phyloP scores from a whole-genome alignment of 331 rosid species.

The Malus hybrid region DNA sequence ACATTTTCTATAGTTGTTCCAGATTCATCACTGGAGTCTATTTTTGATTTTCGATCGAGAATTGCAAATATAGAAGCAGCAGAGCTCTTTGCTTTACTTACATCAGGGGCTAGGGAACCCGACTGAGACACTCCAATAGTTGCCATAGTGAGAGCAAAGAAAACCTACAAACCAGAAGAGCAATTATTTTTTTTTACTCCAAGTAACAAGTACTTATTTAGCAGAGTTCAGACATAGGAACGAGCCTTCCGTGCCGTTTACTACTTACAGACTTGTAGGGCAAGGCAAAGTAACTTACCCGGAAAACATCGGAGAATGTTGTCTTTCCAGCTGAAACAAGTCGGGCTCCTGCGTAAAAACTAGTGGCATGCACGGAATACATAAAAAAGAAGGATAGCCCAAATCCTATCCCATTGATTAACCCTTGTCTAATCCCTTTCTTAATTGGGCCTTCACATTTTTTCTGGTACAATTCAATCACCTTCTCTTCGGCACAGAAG shows the following conservation, averaged over 20 bases:
- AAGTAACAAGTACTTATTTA: too few relatives aligned
- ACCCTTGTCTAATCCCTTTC: conserved; percentile 36
- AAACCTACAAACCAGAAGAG: conserved; percentile 23
- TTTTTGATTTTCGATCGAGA: conserved; percentile 57
- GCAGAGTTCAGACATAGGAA: background rate
- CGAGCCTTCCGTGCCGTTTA: background rate
- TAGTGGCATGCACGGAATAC: conserved; percentile 27
- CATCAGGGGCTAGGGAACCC: conserved; percentile 64
- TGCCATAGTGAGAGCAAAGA: conserved; percentile 65
- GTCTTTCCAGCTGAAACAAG: conserved; percentile 36
- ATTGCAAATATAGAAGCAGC: conserved; percentile 72
- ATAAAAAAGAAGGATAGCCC: conserved; percentile 39
- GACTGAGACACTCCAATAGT: conserved; percentile 64
- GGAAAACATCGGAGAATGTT: conserved; percentile 33
- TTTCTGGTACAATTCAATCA: conserved; percentile 32
- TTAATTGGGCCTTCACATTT: conserved; percentile 59
- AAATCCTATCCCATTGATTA: conserved; percentile 37
- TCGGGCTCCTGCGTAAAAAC: conserved; percentile 42
- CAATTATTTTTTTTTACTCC: too few relatives aligned
- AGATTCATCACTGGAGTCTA: conserved; percentile 64
- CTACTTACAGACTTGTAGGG: background rate
- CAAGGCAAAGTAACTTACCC: conserved; percentile 12
- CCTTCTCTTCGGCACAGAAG: conserved; percentile 75
- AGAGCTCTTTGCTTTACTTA: conserved; percentile 60
- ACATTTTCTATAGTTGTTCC: conserved; percentile 49